phyloP scores from a whole-genome alignment of 257 asterid genomes.

The Solanum pennellii region DNA sequence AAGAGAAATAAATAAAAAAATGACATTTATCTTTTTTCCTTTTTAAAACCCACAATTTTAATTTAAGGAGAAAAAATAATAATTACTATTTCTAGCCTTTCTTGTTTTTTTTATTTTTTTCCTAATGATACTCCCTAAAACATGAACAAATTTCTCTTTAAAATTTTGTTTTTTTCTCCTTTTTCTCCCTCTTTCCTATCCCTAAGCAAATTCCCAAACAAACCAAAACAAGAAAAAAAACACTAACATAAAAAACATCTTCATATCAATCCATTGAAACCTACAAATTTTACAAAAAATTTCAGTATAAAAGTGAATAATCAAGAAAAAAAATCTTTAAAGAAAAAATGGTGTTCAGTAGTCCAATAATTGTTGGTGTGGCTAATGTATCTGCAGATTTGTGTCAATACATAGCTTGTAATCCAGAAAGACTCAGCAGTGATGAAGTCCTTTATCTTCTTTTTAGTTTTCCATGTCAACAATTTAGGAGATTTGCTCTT shows the following conservation, averaged over 20 bases:
- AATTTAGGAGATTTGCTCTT: conserved; percentile 62
- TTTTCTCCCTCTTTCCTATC: neutral
- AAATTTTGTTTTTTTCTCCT: neutral
- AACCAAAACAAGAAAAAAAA: neutral
- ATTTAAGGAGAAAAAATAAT: neutral
- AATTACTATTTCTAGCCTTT: neutral
- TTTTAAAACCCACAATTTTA: neutral
- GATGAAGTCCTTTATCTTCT: conserved; percentile 68
- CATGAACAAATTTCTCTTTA: neutral
- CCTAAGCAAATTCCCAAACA: neutral
- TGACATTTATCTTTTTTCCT: neutral
- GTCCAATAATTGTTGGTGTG: conserved; percentile 52
- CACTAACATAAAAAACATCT: neutral
- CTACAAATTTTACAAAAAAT: neutral
- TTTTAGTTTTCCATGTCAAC: conserved; percentile 70
- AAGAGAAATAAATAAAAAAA: neutral
- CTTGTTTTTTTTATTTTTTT: neutral
- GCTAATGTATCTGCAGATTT: conserved; percentile 62
- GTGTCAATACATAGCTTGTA: conserved; percentile 83
- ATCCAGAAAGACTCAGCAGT: conserved; percentile 62
- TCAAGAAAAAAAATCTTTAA: neutral
- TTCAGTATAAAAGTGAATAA: neutral
- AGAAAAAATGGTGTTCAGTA: conserved; percentile 54
- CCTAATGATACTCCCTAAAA: neutral
- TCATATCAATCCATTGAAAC: neutral